Evolutionary conservation across 2,329 filamentous ascomycete genomes (phyloP).

Genomic region (Chrysosporium queenslandicum): DNA sequence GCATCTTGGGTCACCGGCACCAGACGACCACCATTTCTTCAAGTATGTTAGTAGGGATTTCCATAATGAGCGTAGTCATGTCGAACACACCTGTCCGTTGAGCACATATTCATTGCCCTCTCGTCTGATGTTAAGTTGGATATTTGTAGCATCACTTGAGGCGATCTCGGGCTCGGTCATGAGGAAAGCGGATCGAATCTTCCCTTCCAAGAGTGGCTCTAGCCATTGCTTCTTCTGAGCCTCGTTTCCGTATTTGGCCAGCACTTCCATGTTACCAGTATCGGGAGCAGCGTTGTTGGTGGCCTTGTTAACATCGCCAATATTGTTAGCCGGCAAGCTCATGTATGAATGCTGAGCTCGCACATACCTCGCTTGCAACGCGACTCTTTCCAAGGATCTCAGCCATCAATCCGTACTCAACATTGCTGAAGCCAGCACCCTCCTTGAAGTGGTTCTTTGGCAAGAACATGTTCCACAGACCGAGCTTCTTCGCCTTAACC

Average conservation of each 20-base stretch:
- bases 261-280: slow-evolving; percentile 90
- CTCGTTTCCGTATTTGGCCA: slow-evolving; percentile 82
- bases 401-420: slow-evolving; percentile 97
- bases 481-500: slow-evolving; percentile 66
- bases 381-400: slow-evolving; percentile 84
- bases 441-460: slow-evolving; percentile 92
- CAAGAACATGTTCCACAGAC: slow-evolving; percentile 97
- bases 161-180: slow-evolving; percentile 91
- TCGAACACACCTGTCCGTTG: slow-evolving; percentile 59
- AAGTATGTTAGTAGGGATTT: neutral
- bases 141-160: slow-evolving; percentile 86
- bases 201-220: slow-evolving; percentile 65
- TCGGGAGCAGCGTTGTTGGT: slow-evolving; percentile 86
- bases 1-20: slow-evolving; percentile 86
- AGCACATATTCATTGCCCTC: slow-evolving; percentile 85
- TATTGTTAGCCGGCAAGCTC: neutral
- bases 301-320: slow-evolving; percentile 39
- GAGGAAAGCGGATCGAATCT: slow-evolving; percentile 80
- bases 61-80: neutral
- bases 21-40: slow-evolving; percentile 98
- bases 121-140: slow-evolving; percentile 67
- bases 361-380: slow-evolving; percentile 58
- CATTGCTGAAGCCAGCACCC: slow-evolving; percentile 85
- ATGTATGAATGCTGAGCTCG: slow-evolving; percentile 19
- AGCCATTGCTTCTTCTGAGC: slow-evolving; percentile 79